Evolutionary conservation across 495 filamentous ascomycete species (phyloP).

Genomic region (Neurospora sp.): DNA sequence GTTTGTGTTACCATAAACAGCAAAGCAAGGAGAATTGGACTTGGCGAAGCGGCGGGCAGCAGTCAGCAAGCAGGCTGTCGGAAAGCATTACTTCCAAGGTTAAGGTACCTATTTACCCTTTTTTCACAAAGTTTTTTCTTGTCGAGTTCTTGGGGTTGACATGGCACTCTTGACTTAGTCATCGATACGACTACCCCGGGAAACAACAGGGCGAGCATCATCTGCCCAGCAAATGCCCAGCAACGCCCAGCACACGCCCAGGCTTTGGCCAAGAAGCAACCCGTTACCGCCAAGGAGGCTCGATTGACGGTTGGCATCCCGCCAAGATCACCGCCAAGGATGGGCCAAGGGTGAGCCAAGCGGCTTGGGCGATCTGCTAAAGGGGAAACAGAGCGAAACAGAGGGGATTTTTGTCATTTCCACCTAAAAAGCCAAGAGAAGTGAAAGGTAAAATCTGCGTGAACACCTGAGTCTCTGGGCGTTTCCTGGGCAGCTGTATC

Average conservation of each 20-base stretch:
- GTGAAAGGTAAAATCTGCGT: not conserved
- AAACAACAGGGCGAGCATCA: not conserved
- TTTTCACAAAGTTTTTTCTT: not conserved
- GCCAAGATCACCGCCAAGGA: not conserved
- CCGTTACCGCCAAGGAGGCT: not conserved
- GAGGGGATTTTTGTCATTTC: not conserved
- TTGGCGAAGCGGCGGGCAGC: not conserved
- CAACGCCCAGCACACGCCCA: not conserved
- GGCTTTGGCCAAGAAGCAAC: not conserved
- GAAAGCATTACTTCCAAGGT: not conserved
- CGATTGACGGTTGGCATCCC: not conserved
- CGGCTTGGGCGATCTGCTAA: not conserved
- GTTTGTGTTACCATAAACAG: not conserved
- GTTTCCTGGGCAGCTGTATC: not conserved
- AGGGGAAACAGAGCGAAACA: not conserved
- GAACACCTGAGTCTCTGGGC: not conserved
- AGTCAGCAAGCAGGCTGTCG: not conserved
- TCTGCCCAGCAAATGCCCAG: not conserved
- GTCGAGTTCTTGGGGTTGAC: not conserved
- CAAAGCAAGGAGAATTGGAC: not conserved
- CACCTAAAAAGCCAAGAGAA: not conserved
- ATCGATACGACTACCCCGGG: not conserved
- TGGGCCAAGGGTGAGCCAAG: not conserved
- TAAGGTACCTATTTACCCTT: not conserved
- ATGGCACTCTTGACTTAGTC: not conserved